Conservation (phyloP, 2,329 filamentous ascomycete species). For the Lachnellula cervina region DNA sequence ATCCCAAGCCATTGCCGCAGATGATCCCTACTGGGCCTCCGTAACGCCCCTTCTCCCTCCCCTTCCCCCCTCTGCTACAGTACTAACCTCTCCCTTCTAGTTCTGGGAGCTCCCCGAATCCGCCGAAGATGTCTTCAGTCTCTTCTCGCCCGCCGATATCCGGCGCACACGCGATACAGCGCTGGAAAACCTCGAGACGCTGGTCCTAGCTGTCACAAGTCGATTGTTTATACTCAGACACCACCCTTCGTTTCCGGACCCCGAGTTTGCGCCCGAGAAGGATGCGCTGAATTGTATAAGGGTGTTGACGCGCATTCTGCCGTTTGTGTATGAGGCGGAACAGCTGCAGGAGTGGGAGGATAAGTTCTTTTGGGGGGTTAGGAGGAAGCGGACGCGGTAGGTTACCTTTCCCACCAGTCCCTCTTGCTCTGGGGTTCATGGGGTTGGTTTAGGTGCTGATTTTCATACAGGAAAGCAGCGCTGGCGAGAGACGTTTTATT, state of each 20-base stretch:
- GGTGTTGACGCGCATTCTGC: constrained; percentile 81
- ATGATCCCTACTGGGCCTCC: constrained; percentile 90
- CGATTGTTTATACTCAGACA: constrained; percentile 77
- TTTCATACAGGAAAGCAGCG: constrained; percentile 47
- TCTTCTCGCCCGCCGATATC: constrained; percentile 86
- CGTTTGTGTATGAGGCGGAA: constrained; percentile 88
- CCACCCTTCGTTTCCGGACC: constrained; percentile 85
- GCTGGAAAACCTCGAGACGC: constrained; percentile 82
- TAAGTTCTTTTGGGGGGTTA: constrained; percentile 81
- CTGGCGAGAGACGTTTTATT: constrained; percentile 76
- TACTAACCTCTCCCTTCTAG: constrained; percentile 41
- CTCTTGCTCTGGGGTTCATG: not conserved
- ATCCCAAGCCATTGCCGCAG: constrained; percentile 77
- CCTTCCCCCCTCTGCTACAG: not conserved
- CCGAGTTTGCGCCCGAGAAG: constrained; percentile 73
- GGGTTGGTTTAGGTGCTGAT: constrained; percentile 15
- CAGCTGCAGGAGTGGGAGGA: constrained; percentile 81
- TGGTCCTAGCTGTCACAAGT: constrained; percentile 78
- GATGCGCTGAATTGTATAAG: constrained; percentile 95
- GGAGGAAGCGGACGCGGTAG: constrained; percentile 60
- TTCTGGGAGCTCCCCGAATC: constrained; percentile 98
- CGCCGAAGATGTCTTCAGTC: constrained; percentile 91
- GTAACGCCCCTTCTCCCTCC: constrained; percentile 46
- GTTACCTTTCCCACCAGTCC: not conserved
- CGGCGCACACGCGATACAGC: constrained; percentile 81